Evolutionary conservation across 2,329 filamentous ascomycete species (phyloP), one percentile per base, ranked within the genome.

Genomic region (Corniculantispora saksenae): DNA sequence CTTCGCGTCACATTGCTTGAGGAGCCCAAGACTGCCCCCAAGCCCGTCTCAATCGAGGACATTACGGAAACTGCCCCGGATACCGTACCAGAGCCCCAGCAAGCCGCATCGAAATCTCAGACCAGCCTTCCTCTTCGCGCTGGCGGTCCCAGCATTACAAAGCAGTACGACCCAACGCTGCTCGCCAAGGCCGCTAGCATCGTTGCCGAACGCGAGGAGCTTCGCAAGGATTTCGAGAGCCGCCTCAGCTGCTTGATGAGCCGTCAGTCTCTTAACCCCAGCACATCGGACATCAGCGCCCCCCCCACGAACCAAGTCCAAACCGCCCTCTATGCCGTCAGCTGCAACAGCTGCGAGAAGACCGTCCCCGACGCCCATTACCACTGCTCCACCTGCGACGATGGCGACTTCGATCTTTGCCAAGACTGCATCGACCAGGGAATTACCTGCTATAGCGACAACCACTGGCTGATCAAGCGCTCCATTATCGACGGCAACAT

Each of bases 391-490:
- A 92, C 91, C 65, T 99, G 95, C 75, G 93, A 98, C 69, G 87
- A 91, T 65, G 95, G 94, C 48, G 95, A 99, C 77, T 99, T 94
- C 73, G 95, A 99, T 74, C 86, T 99, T 35, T 99, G 96, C 83
- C 85, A 89, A 69, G 78, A 82, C 7, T 99, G 95, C 73, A 87
- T 97, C 56, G 85, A 89, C 58, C 81, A 83, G 50, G 94, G 94
- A 68, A 83, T 91, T 65, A 86, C 91, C 48, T 99, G 96, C 81
- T 86, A 89, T 68, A 89, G 89, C 65, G 85, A 89, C 35, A 86
- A 88, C 68, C 95, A 99, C 80, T 97, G 93, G 94, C 83, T 99
- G 78, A 94, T 98, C 77, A 97, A 97, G 86, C 90, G 95, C 66
- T 88, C 87, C 68, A 87, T 97, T 67, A 84, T 89, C 72, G 85